phyloP scores from a whole-genome alignment of 805 yeast species.

The Candida railenensis region DNA sequence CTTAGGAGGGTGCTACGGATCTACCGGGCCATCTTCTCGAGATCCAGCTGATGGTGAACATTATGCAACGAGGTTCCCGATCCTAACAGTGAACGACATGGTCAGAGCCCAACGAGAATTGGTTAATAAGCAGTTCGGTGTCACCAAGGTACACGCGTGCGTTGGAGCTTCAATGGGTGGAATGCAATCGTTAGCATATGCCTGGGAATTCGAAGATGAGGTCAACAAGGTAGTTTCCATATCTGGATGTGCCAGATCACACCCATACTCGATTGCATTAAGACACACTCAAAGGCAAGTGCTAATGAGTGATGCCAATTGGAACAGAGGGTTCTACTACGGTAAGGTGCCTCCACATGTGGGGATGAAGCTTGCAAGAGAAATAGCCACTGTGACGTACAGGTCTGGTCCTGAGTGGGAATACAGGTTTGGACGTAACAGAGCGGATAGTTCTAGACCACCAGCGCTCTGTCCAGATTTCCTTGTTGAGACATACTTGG shows the following conservation, averaged over 20 bases:
- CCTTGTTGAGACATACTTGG: constrained; percentile 86
- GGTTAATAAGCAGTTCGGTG: constrained; percentile 60
- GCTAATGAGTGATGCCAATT: constrained; percentile 89
- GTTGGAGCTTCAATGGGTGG: constrained; percentile 98
- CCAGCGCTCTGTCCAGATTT: constrained; percentile 95
- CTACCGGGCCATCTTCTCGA: constrained; percentile 85
- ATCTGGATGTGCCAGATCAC: constrained; percentile 91
- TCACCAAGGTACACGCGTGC: constrained; percentile 66
- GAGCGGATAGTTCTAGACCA: constrained; percentile 73
- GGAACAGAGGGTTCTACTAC: constrained; percentile 90
- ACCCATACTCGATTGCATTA: constrained; percentile 92
- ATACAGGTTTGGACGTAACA: constrained; percentile 80
- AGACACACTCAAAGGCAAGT: constrained; percentile 92
- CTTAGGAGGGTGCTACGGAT: constrained; percentile 92
- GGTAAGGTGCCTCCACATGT: constrained; percentile 82
- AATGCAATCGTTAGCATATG: constrained; percentile 92
- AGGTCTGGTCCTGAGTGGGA: constrained; percentile 99
- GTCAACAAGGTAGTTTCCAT: constrained; percentile 77
- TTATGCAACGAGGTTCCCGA: constrained; percentile 87
- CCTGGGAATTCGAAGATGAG: constrained; percentile 74
- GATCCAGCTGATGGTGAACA: constrained; percentile 66
- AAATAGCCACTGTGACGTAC: constrained; percentile 91
- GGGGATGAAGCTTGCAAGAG: constrained; percentile 93
- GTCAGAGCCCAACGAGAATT: constrained; percentile 81
- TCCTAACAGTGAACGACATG: constrained; percentile 85